Evolutionary conservation across 2,329 filamentous ascomycete species (phyloP).

Genomic region (Cryphonectria parasitica): DNA sequence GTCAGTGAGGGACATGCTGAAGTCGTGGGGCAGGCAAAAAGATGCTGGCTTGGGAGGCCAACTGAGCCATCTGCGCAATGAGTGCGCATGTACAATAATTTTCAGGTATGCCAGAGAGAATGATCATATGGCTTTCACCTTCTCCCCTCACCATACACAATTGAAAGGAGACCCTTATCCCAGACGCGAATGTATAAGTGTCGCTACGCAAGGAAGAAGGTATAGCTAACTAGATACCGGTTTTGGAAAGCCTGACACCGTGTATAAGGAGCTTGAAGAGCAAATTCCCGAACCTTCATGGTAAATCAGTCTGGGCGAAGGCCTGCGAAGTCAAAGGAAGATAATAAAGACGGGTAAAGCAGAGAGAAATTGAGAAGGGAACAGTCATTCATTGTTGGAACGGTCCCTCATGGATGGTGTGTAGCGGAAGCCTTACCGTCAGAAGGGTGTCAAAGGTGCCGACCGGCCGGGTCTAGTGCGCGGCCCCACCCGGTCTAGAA

Average conservation of each 20-base stretch:
- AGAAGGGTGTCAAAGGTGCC: not conserved
- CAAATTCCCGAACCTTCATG: not conserved
- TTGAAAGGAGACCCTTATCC: not conserved
- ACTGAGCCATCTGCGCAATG: conserved; percentile 1
- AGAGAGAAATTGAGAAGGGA: not conserved
- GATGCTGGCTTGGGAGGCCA: not conserved
- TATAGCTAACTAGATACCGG: not conserved
- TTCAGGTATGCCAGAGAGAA: not conserved
- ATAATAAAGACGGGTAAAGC: no score
- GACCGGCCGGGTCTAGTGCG: conserved; percentile 6
- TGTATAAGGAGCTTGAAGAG: not conserved
- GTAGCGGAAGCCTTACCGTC: not conserved
- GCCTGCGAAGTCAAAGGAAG: not conserved
- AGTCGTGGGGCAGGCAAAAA: not conserved
- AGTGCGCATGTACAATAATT: not conserved
- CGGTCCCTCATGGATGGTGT: not conserved
- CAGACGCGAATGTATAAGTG: not conserved
- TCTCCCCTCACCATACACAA: not conserved
- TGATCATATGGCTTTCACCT: not conserved
- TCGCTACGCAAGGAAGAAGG: not conserved
- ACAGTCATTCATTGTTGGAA: not conserved
- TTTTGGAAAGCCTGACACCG: not conserved
- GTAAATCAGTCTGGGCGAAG: not conserved
- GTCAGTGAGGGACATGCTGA: not conserved
- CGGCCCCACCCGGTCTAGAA: conserved; percentile 9